Conservation (phyloP, 257 asterid species). For the Penstemon davidsonii region DNA sequence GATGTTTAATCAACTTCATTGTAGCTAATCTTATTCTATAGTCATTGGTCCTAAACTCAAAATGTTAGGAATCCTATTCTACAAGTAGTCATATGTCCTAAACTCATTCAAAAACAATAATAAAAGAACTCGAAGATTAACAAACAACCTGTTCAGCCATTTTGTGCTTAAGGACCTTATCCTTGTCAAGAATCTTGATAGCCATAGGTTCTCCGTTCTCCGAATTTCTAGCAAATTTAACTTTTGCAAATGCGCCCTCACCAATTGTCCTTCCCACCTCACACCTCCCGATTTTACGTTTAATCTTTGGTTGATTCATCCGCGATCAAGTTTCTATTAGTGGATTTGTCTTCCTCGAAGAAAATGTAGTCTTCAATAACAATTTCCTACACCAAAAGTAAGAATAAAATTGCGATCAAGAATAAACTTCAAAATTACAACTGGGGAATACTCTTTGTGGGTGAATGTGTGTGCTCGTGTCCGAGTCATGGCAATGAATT, state of each 20-base stretch:
- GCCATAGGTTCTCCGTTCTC: no score
- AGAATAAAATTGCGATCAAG: background rate
- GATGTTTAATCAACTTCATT: conserved; percentile 79
- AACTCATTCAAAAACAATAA: background rate
- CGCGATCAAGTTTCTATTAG: background rate
- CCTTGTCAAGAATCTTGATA: no score
- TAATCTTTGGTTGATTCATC: conserved; percentile 65
- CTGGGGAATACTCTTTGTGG: background rate
- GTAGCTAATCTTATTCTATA: conserved; percentile 45
- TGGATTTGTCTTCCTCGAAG: conserved; percentile 1
- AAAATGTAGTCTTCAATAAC: conserved; percentile 7
- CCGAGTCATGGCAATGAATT: conserved; percentile 8
- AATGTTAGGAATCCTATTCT: background rate
- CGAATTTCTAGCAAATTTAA: no score
- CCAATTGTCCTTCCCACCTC: no score
- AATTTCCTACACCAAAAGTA: conserved; percentile 30
- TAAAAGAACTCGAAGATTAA: conserved; percentile 17
- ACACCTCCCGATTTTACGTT: conserved; percentile 54
- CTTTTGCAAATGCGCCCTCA: no score
- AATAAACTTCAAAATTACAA: background rate
- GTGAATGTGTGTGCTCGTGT: background rate
- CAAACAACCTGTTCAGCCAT: conserved; percentile 70
- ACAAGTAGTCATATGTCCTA: no score
- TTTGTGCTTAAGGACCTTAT: no score
- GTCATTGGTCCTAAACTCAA: no score